These are phyloP conservation scores for Diaporthe nobilis DNA, from an alignment of 2,329 filamentous ascomycete species.

Conservation along the genomic window DNA sequence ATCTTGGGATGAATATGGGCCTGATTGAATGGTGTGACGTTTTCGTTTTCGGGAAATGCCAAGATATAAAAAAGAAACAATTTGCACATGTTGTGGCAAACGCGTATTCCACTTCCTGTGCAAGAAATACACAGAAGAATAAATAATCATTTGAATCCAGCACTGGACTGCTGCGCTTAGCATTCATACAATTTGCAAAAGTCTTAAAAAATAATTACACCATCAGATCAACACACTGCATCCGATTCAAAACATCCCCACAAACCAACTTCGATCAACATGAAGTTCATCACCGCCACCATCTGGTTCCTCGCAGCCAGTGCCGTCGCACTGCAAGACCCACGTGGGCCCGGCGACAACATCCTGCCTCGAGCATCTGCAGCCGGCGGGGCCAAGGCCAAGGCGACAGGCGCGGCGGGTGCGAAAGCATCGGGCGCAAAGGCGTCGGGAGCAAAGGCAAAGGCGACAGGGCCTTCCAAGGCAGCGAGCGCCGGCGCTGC, in stretches of 20 bases:
- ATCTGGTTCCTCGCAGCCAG: slow-evolving; percentile 29
- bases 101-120: too few relatives aligned
- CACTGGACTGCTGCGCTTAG: not conserved
- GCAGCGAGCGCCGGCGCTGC: not conserved
- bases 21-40: slow-evolving; percentile 9
- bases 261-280: not conserved
- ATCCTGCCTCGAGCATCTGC: slow-evolving; percentile 8
- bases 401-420: not conserved
- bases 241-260: not conserved
- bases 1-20: slow-evolving; percentile 23
- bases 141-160: not conserved
- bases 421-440: slow-evolving; percentile 15
- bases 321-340: slow-evolving; percentile 25
- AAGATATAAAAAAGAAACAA: slow-evolving; percentile 12
- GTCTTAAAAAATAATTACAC: not conserved
- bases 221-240: not conserved
- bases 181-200: not conserved
- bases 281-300: slow-evolving; percentile 28
- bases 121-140: not conserved
- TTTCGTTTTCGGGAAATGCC: slow-evolving; percentile 26
- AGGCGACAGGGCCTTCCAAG: not conserved
- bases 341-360: not conserved
- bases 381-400: not conserved
- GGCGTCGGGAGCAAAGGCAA: not conserved
- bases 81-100: not conserved